Percentiles rank a stretch among this genome's conserved stretches.
phyloP scores from a whole-genome alignment of 1,284 basidiomycete species.

The Sporisorium exsertum region DNA sequence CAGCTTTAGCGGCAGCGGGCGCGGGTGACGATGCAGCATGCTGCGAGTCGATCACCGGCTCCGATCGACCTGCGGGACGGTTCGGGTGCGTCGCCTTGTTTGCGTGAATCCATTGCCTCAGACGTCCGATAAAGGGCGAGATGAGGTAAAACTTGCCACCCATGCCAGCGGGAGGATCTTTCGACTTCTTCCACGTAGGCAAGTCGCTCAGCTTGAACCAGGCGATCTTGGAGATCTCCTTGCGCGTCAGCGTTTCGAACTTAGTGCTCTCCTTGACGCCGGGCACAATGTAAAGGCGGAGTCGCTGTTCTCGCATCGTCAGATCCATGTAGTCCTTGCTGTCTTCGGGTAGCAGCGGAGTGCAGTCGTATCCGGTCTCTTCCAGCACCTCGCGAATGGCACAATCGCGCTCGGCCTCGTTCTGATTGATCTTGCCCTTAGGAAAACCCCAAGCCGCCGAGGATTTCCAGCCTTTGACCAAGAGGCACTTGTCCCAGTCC shows the following conservation, averaged over 20 bases:
- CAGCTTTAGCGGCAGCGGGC: constrained; percentile 18
- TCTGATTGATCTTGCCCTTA: constrained; percentile 98
- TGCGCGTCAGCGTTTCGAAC: constrained; percentile 93
- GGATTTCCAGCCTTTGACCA: constrained; percentile 93
- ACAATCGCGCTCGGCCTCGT: constrained; percentile 71
- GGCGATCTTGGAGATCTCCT: constrained; percentile 98
- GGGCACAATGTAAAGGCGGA: constrained; percentile 91
- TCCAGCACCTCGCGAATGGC: constrained; percentile 74
- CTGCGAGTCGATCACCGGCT: constrained; percentile 16
- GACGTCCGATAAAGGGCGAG: constrained; percentile 82
- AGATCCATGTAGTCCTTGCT: constrained; percentile 80
- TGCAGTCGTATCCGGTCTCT: constrained; percentile 68
- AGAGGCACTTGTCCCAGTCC: constrained; percentile 78
- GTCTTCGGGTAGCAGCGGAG: constrained; percentile 52
- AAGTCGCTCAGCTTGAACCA: constrained; percentile 93
- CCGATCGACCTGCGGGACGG: constrained; percentile 23
- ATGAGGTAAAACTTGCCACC: constrained; percentile 92
- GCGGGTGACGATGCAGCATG: constrained; percentile 13
- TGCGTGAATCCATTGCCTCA: constrained; percentile 66
- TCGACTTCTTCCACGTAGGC: constrained; percentile 91
- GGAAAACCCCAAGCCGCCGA: constrained; percentile 98
- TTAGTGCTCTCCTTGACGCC: constrained; percentile 88
- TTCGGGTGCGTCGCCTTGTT: constrained; percentile 58
- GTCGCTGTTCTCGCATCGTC: constrained; percentile 86
- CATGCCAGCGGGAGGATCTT: constrained; percentile 71